These are phyloP conservation scores for Irpex sp. DNA, from an alignment of 1,284 basidiomycete species.

Conservation along the genomic window DNA sequence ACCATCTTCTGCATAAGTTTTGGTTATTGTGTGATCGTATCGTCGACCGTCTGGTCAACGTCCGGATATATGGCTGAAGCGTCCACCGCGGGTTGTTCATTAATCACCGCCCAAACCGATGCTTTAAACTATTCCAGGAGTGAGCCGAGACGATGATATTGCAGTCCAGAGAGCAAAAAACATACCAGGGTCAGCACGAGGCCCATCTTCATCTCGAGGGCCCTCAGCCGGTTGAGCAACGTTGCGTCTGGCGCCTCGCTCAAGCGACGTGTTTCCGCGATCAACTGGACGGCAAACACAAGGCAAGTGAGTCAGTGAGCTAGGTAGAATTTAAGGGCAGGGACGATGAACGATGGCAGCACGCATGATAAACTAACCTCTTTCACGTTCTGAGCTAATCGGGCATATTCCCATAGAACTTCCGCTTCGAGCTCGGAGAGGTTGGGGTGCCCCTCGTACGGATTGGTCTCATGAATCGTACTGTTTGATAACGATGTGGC, in stretches of 20 bases:
- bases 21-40: conserved; percentile 23
- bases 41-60: conserved; percentile 26
- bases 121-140: conserved; percentile 74
- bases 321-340: neutral
- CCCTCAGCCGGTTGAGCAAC: conserved; percentile 76
- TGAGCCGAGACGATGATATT: neutral
- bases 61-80: conserved; percentile 18
- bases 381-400: conserved; percentile 51
- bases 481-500: conserved; percentile 22
- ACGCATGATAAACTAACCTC: conserved; percentile 34
- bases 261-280: conserved; percentile 54
- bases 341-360: no score
- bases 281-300: conserved; percentile 36
- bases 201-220: conserved; percentile 93
- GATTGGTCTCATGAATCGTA: conserved; percentile 49
- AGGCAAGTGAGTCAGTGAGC: neutral
- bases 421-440: conserved; percentile 49
- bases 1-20: neutral
- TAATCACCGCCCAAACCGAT: conserved; percentile 92
- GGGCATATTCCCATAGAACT: conserved; percentile 60
- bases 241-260: conserved; percentile 69
- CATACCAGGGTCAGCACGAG: conserved; percentile 84
- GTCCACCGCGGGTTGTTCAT: conserved; percentile 65
- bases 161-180: conserved; percentile 12
- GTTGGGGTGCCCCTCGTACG: conserved; percentile 64